Percentiles rank a stretch among this genome's conserved stretches.
These are phyloP conservation scores for Aspergillus sclerotiicarbonarius DNA, from an alignment of 495 filamentous ascomycete species.

Conservation along the genomic window DNA sequence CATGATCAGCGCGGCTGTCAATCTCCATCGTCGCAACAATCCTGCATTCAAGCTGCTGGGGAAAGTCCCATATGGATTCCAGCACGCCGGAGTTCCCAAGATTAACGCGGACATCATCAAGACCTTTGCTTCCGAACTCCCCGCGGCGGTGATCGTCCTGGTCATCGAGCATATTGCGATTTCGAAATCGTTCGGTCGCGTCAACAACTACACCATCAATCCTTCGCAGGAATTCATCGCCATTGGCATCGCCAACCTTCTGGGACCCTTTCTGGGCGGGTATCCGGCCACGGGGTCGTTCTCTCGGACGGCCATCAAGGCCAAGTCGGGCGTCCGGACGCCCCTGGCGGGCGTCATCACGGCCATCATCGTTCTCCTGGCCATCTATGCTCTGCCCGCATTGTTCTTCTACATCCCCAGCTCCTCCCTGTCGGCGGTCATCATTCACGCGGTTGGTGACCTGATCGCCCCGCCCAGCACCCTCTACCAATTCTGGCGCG, in stretches of 20 bases:
- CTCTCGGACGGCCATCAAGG: conserved; percentile 96
- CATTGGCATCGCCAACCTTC: conserved; percentile 86
- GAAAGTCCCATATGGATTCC: conserved; percentile 76
- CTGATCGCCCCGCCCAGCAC: conserved; percentile 89
- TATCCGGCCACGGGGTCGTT: conserved; percentile 96
- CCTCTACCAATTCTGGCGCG: conserved; percentile 91
- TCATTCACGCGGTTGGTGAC: conserved; percentile 95
- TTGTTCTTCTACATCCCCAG: conserved; percentile 94
- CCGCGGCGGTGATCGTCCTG: conserved; percentile 84
- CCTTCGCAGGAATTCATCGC: conserved; percentile 95
- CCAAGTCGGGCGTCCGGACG: conserved; percentile 90
- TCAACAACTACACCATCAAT: conserved; percentile 96
- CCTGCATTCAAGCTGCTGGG: conserved; percentile 66
- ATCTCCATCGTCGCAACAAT: conserved; percentile 52
- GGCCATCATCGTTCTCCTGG: conserved; percentile 77
- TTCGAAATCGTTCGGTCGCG: conserved; percentile 90
- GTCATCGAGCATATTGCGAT: conserved; percentile 96
- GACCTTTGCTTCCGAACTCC: conserved; percentile 62
- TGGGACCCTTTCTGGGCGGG: conserved; percentile 89
- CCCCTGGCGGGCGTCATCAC: conserved; percentile 91
- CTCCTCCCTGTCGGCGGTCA: conserved; percentile 80
- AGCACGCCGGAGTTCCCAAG: conserved; percentile 70
- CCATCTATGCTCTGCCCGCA: conserved; percentile 85
- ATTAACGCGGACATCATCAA: conserved; percentile 62
- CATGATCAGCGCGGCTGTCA: conserved; percentile 83